Evolutionary conservation across 2,329 filamentous ascomycete species (phyloP).

Genomic region (Talaromyces marneffei): DNA sequence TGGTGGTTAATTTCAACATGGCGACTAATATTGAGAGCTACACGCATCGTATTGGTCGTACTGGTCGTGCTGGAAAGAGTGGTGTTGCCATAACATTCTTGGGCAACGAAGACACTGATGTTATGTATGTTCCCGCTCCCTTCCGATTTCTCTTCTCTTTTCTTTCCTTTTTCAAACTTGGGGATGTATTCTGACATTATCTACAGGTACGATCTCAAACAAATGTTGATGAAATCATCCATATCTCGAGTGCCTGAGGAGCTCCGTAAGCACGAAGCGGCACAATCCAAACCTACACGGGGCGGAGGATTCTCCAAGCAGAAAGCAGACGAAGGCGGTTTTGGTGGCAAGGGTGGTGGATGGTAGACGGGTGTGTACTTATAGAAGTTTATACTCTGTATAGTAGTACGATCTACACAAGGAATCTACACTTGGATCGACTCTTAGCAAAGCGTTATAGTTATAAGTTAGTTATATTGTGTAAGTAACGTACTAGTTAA

Average conservation of each 20-base stretch:
- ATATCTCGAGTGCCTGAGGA: conserved; percentile 90
- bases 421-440: neutral
- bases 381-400: neutral
- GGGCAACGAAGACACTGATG: conserved; percentile 81
- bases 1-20: conserved; percentile 99
- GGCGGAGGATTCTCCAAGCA: conserved; percentile 37
- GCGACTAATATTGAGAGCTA: conserved; percentile 86
- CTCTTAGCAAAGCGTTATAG: neutral
- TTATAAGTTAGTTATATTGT: too few relatives aligned
- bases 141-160: neutral
- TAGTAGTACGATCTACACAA: neutral
- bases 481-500: too few relatives aligned
- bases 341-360: conserved; percentile 33
- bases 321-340: conserved; percentile 42
- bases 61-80: conserved; percentile 92
- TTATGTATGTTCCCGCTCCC: conserved; percentile 63
- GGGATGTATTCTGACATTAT: conserved; percentile 11
- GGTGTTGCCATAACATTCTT: conserved; percentile 96
- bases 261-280: conserved; percentile 77
- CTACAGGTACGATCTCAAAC: conserved; percentile 70
- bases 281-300: conserved; percentile 70
- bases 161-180: conserved; percentile 12
- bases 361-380: conserved; percentile 19
- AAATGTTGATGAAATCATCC: conserved; percentile 87
- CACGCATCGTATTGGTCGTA: conserved; percentile 93